Percentiles rank a stretch among this genome's conserved stretches.
These are phyloP conservation scores for Mallotus repandus DNA, from an alignment of 441 rosid genomes.

Conservation along the genomic window DNA sequence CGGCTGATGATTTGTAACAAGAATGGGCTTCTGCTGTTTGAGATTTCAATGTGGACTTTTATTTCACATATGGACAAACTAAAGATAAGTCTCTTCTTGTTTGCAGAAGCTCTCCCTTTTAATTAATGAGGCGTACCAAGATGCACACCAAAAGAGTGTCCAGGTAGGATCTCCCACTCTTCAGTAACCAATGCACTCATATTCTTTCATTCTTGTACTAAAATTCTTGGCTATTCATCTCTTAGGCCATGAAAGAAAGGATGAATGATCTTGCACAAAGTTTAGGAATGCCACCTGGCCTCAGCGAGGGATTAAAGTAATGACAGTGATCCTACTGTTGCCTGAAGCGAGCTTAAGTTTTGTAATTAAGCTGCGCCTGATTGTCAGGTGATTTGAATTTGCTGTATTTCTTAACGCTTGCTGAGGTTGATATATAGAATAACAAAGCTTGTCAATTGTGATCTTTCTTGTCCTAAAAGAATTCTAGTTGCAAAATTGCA, in stretches of 20 bases:
- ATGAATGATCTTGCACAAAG: slow-evolving; percentile 94
- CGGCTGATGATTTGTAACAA: background rate
- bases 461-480: too few relatives aligned
- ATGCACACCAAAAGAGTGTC: slow-evolving; percentile 92
- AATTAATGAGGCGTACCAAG: slow-evolving; percentile 88
- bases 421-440: too few relatives aligned
- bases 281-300: slow-evolving; percentile 92
- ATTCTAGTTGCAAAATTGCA: too few relatives aligned
- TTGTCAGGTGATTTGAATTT: background rate
- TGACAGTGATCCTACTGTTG: slow-evolving; percentile 13
- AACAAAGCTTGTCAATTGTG: too few relatives aligned
- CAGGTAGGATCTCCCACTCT: slow-evolving; percentile 41
- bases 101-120: slow-evolving; percentile 77
- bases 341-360: slow-evolving; percentile 28
- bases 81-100: background rate
- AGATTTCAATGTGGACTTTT: background rate
- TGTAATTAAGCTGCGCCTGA: slow-evolving; percentile 32
- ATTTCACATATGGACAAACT: background rate
- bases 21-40: background rate
- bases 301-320: slow-evolving; percentile 63
- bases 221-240: background rate
- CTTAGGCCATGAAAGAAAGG: slow-evolving; percentile 92
- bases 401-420: too few relatives aligned
- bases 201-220: background rate
- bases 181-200: background rate